These are phyloP conservation scores for Ceratobasidium sp. DNA, from an alignment of 1,284 basidiomycete genomes.

Conservation along the genomic window DNA sequence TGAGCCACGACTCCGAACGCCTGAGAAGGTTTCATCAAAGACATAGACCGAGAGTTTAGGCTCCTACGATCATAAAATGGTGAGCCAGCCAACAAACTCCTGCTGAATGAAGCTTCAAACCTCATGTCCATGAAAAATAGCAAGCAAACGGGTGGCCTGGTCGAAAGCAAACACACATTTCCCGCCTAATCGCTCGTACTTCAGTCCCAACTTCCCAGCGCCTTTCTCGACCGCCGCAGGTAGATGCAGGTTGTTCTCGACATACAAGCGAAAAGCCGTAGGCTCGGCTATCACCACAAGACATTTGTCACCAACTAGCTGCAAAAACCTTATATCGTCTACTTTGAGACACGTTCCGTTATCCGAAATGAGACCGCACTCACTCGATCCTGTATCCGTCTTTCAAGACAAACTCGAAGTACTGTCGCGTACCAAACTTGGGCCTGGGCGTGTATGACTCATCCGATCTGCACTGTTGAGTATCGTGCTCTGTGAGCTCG, in stretches of 20 bases:
- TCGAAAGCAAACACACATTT: constrained; percentile 21
- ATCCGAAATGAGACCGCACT: background rate
- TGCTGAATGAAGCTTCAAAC: background rate
- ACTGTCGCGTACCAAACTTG: background rate
- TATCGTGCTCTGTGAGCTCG: constrained; percentile 41
- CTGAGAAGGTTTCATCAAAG: constrained; percentile 16
- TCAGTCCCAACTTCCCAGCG: background rate
- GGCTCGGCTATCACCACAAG: constrained; percentile 8
- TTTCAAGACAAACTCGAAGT: constrained; percentile 10
- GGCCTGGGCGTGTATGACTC: constrained; percentile 18
- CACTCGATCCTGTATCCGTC: constrained; percentile 5
- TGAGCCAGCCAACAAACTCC: background rate
- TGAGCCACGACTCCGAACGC: background rate
- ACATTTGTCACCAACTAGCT: constrained; percentile 21
- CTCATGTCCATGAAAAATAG: background rate
- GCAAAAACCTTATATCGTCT: constrained; percentile 1
- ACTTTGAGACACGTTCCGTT: background rate
- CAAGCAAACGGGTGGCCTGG: constrained; percentile 24
- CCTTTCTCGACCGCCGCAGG: background rate
- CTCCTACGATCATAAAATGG: background rate
- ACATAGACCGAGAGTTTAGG: constrained; percentile 10
- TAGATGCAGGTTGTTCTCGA: constrained; percentile 20
- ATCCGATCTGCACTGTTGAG: constrained; percentile 22
- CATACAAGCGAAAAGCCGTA: background rate
- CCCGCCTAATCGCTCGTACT: constrained; percentile 11